These are phyloP conservation scores for Clarkia xantiana DNA, from an alignment of 345 rosid species.

Conservation along the genomic window DNA sequence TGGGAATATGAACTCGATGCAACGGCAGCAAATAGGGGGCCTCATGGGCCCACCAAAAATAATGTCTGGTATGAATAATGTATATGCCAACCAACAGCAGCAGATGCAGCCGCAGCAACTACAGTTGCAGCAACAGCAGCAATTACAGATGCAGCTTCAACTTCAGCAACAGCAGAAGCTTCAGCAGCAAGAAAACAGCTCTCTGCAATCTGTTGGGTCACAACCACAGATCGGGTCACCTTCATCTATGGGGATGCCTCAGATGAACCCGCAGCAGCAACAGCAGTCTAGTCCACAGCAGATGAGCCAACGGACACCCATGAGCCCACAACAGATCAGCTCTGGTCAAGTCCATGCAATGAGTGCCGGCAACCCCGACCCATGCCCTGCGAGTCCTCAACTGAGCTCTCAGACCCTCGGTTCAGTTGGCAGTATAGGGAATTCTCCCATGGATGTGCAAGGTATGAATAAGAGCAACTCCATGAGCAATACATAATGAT, in stretches of 20 bases:
- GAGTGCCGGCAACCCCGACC: conserved; percentile 67
- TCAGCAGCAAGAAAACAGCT: conserved; percentile 31
- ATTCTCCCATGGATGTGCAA: conserved; percentile 89
- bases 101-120: conserved; percentile 22
- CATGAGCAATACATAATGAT: conserved; percentile 23
- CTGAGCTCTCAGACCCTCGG: conserved; percentile 85
- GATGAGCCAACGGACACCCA: conserved; percentile 67
- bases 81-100: conserved; percentile 53
- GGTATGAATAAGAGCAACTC: conserved; percentile 77
- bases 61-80: conserved; percentile 44
- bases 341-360: conserved; percentile 65
- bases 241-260: conserved; percentile 52
- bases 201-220: conserved; percentile 67
- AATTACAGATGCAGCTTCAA: conserved; percentile 13
- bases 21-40: conserved; percentile 48
- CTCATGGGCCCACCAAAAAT: conserved; percentile 86
- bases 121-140: conserved; percentile 21
- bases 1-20: conserved; percentile 42
- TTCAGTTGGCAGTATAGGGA: conserved; percentile 76
- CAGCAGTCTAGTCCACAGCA: conserved; percentile 62
- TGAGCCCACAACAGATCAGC: conserved; percentile 76
- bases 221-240: conserved; percentile 66
- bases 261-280: conserved; percentile 36
- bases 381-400: conserved; percentile 90
- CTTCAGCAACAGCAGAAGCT: conserved; percentile 18